phyloP scores from a whole-genome alignment of 129 eudicot species.

The Rutidosis leptorrhynchoides region DNA sequence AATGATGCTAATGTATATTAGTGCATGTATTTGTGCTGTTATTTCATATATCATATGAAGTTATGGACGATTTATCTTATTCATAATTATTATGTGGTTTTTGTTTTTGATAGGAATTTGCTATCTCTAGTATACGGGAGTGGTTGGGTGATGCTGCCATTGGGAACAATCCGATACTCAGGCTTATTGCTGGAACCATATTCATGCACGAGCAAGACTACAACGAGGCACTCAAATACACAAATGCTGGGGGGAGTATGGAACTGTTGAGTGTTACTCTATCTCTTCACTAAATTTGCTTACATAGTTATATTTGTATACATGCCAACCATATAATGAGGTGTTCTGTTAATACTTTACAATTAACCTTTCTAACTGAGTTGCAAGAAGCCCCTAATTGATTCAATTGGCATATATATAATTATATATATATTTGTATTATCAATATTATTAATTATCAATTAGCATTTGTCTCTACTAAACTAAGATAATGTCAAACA shows the following conservation, averaged over 20 bases:
- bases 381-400: background rate
- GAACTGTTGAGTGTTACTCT: slow-evolving; percentile 72
- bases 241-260: slow-evolving; percentile 85
- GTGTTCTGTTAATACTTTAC: background rate
- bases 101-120: slow-evolving; percentile 46
- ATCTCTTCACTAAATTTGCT: background rate
- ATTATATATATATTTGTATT: too few relatives aligned
- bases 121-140: slow-evolving; percentile 66
- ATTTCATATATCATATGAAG: background rate
- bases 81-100: background rate
- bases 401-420: too few relatives aligned
- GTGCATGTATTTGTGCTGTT: slow-evolving; percentile 3
- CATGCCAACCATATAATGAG: background rate
- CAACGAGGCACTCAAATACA: slow-evolving; percentile 80
- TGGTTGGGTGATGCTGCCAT: slow-evolving; percentile 82
- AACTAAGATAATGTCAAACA: slow-evolving; percentile 8
- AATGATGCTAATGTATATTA: background rate
- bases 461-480: background rate
- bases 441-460: background rate
- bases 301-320: background rate
- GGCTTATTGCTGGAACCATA: slow-evolving; percentile 85
- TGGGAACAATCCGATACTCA: slow-evolving; percentile 74
- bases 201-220: slow-evolving; percentile 90
- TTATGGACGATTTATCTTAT: background rate
- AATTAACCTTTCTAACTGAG: background rate